Conservation (phyloP, 1,139 yeast species). For the Pichia sp. region DNA sequence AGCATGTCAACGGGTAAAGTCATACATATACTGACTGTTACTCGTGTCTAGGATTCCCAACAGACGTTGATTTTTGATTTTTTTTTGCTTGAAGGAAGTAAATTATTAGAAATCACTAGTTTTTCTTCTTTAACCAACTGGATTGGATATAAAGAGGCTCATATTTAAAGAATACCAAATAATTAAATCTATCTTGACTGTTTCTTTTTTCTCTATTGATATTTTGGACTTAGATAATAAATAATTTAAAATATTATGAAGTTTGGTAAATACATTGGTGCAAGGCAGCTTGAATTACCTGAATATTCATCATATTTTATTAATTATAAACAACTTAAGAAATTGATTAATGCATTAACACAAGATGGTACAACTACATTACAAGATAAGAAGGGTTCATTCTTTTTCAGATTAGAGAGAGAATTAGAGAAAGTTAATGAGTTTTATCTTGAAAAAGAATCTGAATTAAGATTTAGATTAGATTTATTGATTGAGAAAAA, state of each 20-base stretch:
- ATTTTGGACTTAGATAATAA: too few relatives aligned
- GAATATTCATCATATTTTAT: conserved; percentile 92
- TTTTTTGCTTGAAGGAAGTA: too few relatives aligned
- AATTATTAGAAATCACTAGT: too few relatives aligned
- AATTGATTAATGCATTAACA: conserved; percentile 57
- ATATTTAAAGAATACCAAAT: too few relatives aligned
- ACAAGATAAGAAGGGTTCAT: conserved; percentile 87
- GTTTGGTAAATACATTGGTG: conserved; percentile 91
- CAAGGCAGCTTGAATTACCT: conserved; percentile 88
- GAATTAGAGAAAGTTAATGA: conserved; percentile 91
- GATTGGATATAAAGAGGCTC: too few relatives aligned
- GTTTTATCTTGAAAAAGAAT: conserved; percentile 84
- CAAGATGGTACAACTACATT: conserved; percentile 45
- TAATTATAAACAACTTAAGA: conserved; percentile 87
- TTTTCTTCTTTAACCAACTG: too few relatives aligned
- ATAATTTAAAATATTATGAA: conserved; percentile 39
- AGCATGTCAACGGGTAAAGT: too few relatives aligned
- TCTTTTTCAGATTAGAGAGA: conserved; percentile 86
- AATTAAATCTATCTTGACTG: too few relatives aligned
- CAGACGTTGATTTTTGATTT: too few relatives aligned
- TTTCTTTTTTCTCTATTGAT: too few relatives aligned
- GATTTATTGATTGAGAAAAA: conserved; percentile 73
- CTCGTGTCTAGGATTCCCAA: too few relatives aligned
- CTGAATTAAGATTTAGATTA: conserved; percentile 70
- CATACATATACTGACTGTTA: too few relatives aligned